Conservation (phyloP, 2,329 filamentous ascomycete species). For the Colletotrichum viniferum region DNA sequence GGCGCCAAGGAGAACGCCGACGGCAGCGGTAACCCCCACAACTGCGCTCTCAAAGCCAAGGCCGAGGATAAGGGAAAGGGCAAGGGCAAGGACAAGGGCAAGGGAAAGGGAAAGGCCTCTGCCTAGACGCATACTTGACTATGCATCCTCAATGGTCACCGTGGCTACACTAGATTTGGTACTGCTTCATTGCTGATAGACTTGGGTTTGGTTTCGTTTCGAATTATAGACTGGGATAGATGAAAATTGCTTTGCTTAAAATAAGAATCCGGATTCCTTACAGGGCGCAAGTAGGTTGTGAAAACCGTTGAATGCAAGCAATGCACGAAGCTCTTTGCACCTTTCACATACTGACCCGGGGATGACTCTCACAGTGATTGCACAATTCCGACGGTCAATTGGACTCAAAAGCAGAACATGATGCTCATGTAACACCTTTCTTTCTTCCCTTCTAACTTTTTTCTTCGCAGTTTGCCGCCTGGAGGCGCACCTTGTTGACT, state of each 20-base stretch:
- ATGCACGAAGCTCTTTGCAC: background rate
- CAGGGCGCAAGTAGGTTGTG: background rate
- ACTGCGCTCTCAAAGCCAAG: background rate
- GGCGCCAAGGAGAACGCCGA: background rate
- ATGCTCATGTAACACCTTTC: background rate
- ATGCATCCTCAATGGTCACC: background rate
- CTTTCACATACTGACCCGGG: rapidly evolving
- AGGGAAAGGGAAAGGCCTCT: background rate
- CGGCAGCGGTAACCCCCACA: background rate
- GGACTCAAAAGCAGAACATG: rapidly evolving
- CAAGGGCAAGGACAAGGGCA: background rate
- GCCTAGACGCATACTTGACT: background rate
- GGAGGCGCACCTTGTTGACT: too few relatives aligned
- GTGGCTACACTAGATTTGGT: background rate
- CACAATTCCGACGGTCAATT: background rate
- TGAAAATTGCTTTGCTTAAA: background rate
- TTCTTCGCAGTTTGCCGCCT: too few relatives aligned
- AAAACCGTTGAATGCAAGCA: background rate
- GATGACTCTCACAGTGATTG: rapidly evolving
- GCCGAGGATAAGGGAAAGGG: background rate
- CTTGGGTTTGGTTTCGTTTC: background rate
- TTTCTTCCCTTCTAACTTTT: too few relatives aligned
- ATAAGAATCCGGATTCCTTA: background rate
- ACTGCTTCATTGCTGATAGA: background rate
- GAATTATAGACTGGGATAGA: background rate